Base-by-base conservation (phyloP, 176 grass and related monocot genomes). In the Calamus simplicifolius region DNA sequence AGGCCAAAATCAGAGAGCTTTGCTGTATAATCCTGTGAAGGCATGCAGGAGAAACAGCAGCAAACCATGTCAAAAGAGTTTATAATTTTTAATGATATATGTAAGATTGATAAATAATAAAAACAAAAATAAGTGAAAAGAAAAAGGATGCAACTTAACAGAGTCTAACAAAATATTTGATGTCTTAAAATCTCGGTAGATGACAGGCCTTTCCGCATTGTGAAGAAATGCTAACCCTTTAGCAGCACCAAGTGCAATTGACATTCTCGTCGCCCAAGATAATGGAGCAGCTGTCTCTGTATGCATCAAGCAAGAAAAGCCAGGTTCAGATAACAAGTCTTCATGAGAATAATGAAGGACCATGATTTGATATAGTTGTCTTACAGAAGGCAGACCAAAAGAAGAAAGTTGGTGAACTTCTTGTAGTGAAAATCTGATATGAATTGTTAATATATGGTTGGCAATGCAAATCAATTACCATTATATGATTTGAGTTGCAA, bases 111-210 rank as follows among this genome's bases (percentile, higher is more conserved):
- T 58, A 74, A 61, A 72, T 56, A 56, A 51, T 52, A 91, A 70
- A 18, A 16, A 23, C 21, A 23, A 60, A 54, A 28, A 29, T 62
- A 26, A 0, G n/a, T 12, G 35, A 2, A 55, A 50, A 1, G 14
- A 54, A 52, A 54, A 26, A 19, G 19, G 6, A 75, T 31, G 75
- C 29, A 67, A 43, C 79, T 76, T 62, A 65, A 92, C 93, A 64
- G 93, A 98, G 71, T 98, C 93, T 59, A 98, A 73, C 63, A 98
- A 86, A 77, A 98, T 98, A 79, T 98, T 98, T 67, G 93, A 98
- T 63, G 93, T 98, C 80, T 98, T 98, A 67, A 98, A 98, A 83
- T 98, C 93, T 54, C 93, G 80, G 69, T 98, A 98, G 68, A 98
- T 98, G 55, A 98, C 79, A 27, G 87, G 84, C 67, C 73, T 92